Percentiles rank a stretch among this genome's conserved stretches.
These are phyloP conservation scores for Porogramme epimiltina DNA, from an alignment of 1,284 basidiomycete genomes.

Conservation along the genomic window DNA sequence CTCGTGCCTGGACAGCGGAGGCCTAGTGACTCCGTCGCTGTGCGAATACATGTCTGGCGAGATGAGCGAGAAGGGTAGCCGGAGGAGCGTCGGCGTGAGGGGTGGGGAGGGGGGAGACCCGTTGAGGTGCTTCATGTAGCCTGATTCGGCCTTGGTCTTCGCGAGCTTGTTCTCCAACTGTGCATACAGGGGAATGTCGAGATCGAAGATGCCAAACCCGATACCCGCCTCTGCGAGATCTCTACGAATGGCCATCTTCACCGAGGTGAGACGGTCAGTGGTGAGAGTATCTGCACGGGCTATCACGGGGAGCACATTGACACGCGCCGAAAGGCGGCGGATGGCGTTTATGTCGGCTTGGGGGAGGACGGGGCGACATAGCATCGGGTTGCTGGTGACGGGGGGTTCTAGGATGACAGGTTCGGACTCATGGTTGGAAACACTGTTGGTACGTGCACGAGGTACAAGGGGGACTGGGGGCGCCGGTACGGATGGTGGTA, in stretches of 20 bases:
- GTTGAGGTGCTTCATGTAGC: slow-evolving; percentile 50
- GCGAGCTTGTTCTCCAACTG: slow-evolving; percentile 36
- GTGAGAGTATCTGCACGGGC: slow-evolving; percentile 91
- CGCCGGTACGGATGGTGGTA: slow-evolving; percentile 63
- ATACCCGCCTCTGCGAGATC: slow-evolving; percentile 81
- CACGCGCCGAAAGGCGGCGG: slow-evolving; percentile 84
- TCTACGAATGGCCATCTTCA: slow-evolving; percentile 75
- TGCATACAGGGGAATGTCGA: slow-evolving; percentile 56
- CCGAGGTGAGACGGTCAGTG: slow-evolving; percentile 79
- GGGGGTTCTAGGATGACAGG: slow-evolving; percentile 79
- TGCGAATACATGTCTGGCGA: slow-evolving; percentile 81
- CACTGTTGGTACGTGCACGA: slow-evolving; percentile 65
- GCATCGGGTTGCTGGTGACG: slow-evolving; percentile 67
- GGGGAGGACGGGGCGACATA: slow-evolving; percentile 65
- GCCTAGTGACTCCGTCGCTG: slow-evolving; percentile 69
- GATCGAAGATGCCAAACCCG: slow-evolving; percentile 83
- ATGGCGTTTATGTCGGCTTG: slow-evolving; percentile 88
- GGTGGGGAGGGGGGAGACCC: slow-evolving; percentile 66
- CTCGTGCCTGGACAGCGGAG: slow-evolving; percentile 59
- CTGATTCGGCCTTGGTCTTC: slow-evolving; percentile 45
- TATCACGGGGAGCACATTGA: slow-evolving; percentile 95
- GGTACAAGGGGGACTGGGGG: slow-evolving; percentile 64
- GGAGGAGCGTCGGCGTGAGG: slow-evolving; percentile 54
- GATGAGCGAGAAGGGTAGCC: slow-evolving; percentile 75
- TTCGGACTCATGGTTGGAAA: slow-evolving; percentile 67